Evolutionary conservation across 2,329 filamentous ascomycete species (phyloP), one percentile per base, ranked within the genome.

Genomic region (Zarea fungicola): DNA sequence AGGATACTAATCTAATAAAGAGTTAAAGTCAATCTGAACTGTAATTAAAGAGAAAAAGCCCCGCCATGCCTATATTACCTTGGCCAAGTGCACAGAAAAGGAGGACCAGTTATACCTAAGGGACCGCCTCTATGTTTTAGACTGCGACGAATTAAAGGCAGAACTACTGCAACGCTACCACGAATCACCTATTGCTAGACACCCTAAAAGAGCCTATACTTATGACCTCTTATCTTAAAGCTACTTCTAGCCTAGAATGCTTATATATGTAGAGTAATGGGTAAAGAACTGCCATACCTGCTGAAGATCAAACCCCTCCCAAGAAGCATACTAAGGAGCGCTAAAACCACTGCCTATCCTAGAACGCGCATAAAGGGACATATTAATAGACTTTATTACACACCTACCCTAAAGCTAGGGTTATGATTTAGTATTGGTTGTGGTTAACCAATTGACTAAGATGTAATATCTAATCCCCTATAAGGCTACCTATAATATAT

Each of bases 321-420:
- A 43, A 37, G 22, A 42, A 31, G 32, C 16, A 39, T 47, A 47
- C 41, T 26, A 32, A 26, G 36, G 25, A 21, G 22, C 21, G 16
- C 21, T 42, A n/a, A 42, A 29, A 16, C n/a, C 8, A 19, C 13
- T 52, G 25, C 18, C n/a, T 29, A 22, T 40, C 40, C 43, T 29
- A 28, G 26, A 42, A 19, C n/a, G 39, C 28, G 28, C 37, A 26
- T 50, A 36, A 31, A 22, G 37, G 42, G 42, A 50, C n/a, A 54
- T 46, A 3, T 53, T 37, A 34, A 45, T 48, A 45, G 29, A 49
- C 23, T 51, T 43, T 48, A 53, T 52, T 42, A 52, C 31, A 21
- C 34, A 52, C 7, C 25, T 52, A 11, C 34, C 34, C 34, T 18
- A 36, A 21, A 36, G 34, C 34, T 18, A 36, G 21, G 34, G 34